These are phyloP conservation scores for Mycoemilia scoparia DNA, from an alignment of 192 early-diverging fungal species.

Conservation along the genomic window DNA sequence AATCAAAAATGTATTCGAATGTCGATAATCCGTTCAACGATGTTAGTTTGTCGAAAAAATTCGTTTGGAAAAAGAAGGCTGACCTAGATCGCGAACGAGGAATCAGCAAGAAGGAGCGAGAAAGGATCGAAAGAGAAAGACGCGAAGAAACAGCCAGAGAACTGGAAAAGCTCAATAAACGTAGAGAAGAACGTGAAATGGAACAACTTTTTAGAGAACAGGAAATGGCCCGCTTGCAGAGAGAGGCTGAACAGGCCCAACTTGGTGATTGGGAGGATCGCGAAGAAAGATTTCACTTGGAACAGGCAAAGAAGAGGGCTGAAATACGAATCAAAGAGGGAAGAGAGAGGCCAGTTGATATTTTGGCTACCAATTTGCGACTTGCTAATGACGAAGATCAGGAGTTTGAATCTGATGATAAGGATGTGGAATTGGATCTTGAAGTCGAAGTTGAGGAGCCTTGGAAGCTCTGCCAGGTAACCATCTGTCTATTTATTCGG, in stretches of 20 bases:
- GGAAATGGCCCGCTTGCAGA: slow-evolving; percentile 50
- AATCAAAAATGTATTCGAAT: slow-evolving; percentile 59
- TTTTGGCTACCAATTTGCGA: slow-evolving; percentile 76
- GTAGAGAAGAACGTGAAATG: slow-evolving; percentile 62
- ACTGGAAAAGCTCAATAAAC: slow-evolving; percentile 62
- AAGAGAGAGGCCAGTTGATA: slow-evolving; percentile 79
- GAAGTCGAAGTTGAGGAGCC: background rate
- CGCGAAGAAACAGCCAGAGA: slow-evolving; percentile 50
- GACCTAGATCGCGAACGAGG: slow-evolving; percentile 61
- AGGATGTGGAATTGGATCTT: slow-evolving; percentile 9
- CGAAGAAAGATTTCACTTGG: slow-evolving; percentile 85
- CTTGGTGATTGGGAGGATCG: slow-evolving; percentile 91
- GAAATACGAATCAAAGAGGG: slow-evolving; percentile 81
- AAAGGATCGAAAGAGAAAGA: slow-evolving; percentile 31
- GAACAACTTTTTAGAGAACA: slow-evolving; percentile 67
- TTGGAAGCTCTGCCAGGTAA: too few relatives aligned
- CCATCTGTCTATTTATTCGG: too few relatives aligned
- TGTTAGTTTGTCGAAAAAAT: slow-evolving; percentile 59
- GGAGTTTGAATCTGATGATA: too few relatives aligned
- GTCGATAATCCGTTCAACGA: slow-evolving; percentile 70
- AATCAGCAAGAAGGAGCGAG: slow-evolving; percentile 33
- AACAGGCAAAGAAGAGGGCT: slow-evolving; percentile 78
- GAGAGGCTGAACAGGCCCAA: slow-evolving; percentile 69
- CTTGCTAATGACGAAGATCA: slow-evolving; percentile 57
- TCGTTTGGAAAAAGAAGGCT: slow-evolving; percentile 88